Percentiles rank a stretch among this genome's conserved stretches.
These are phyloP conservation scores for Epicoccum nigrum DNA, from an alignment of 2,329 filamentous ascomycete genomes.

Conservation along the genomic window DNA sequence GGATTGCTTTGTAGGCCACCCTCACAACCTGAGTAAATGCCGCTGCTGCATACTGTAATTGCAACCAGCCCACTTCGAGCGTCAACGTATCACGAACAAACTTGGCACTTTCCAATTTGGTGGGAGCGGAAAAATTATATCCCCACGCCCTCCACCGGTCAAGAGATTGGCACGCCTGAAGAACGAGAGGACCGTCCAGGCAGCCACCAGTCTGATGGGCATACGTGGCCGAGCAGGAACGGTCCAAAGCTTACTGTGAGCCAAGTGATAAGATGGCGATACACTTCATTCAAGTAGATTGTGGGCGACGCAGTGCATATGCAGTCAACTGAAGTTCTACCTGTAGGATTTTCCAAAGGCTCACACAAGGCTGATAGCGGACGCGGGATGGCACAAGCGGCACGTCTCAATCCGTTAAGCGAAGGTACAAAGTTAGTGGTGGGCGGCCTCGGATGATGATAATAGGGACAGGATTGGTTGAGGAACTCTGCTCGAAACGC, in stretches of 20 bases:
- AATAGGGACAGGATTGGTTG: neutral
- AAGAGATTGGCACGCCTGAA: neutral
- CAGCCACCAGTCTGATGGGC: neutral
- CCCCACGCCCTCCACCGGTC: neutral
- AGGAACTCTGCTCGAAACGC: neutral
- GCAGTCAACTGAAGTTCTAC: neutral
- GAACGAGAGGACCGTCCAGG: neutral
- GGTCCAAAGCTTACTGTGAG: neutral
- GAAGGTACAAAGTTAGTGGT: neutral
- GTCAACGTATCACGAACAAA: neutral
- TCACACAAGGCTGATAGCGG: neutral
- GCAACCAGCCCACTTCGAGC: neutral
- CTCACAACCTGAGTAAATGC: neutral
- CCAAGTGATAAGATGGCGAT: neutral
- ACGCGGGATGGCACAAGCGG: neutral
- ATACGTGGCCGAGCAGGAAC: neutral
- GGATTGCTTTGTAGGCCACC: too few relatives aligned
- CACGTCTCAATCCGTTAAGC: neutral
- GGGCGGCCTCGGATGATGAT: neutral
- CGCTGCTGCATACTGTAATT: neutral
- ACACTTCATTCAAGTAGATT: neutral
- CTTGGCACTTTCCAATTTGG: neutral
- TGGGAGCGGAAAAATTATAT: neutral
- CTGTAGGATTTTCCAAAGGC: neutral
- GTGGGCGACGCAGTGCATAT: neutral